Base-by-base conservation (phyloP, 1,284 basidiomycete species). In the Apiotrichum brassicae region DNA sequence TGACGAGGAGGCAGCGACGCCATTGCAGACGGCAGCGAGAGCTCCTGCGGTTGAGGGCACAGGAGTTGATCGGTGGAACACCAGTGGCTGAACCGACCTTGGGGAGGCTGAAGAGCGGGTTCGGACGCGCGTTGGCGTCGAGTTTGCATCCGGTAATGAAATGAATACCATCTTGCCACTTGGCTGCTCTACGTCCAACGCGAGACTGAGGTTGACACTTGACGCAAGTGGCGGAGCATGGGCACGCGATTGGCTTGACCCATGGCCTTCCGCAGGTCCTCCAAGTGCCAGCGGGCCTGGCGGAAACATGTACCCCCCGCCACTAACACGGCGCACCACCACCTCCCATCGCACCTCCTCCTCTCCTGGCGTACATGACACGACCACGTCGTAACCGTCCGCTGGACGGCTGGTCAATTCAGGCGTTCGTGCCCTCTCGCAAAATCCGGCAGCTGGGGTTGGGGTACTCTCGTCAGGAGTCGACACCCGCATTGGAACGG, bases 111-210 rank as follows among this genome's bases (percentile, higher is more conserved):
- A 7, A 3, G 43, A 7, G 16, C 43, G 4, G 26, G 37, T 14
- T 13, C 49, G 49, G 3, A 38, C 22, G 13, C 46, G 42, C 8
- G 46, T 51, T 13, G 49, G 46, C 36, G 53, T 37, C 49, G 33
- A 51, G 57, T 48, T 44, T 58, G 33, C 33, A 16, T 34, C 33
- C 63, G 55, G 52, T 59, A 24, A 32, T 1, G 66, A 63, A 44
- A 66, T 64, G 51, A 70, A 70, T 12, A 66, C 65, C 19, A 70
- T 51, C 46, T 64, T 65, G 24, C 68, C 68, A 3, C 55, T 58
- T 3, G 65, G 64, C 43, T 62, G 52, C 19, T 54, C 52, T 8
- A 37, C 30, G 43, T 64, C 64, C 6, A 68, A 56, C 11, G 62
- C 54, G 38, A 69, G 52, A 6, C 62, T 64, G 33, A 71, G 58